These are phyloP conservation scores for Geotrichum klebahnii DNA, from an alignment of 1,139 yeast genomes.

Conservation along the genomic window DNA sequence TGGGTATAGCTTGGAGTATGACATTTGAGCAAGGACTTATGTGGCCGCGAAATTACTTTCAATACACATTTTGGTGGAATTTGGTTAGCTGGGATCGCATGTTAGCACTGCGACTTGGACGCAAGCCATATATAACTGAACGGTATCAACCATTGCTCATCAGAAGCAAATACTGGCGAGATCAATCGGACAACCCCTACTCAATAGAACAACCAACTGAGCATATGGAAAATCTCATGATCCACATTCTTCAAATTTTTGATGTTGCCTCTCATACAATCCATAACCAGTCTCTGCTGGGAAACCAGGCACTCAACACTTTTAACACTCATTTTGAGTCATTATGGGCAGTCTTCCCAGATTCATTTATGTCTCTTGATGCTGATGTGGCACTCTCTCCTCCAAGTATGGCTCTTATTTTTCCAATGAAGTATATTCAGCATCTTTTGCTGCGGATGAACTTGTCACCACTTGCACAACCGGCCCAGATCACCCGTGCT, in stretches of 20 bases:
- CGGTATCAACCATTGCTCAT: neutral
- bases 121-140: slow-evolving; percentile 17
- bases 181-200: too few species aligned
- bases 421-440: slow-evolving; percentile 19
- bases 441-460: slow-evolving; percentile 19
- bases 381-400: slow-evolving; percentile 7
- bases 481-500: slow-evolving; percentile 12
- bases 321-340: slow-evolving; percentile 24
- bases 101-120: slow-evolving; percentile 18
- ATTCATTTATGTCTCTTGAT: slow-evolving; percentile 12
- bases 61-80: slow-evolving; percentile 24
- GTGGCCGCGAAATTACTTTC: slow-evolving; percentile 11
- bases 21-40: slow-evolving; percentile 23
- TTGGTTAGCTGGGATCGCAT: slow-evolving; percentile 26
- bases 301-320: slow-evolving; percentile 22
- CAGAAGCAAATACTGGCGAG: slow-evolving; percentile 3
- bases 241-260: slow-evolving; percentile 19
- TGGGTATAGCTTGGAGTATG: slow-evolving; percentile 22
- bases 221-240: slow-evolving; percentile 4
- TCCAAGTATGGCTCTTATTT: slow-evolving; percentile 7
- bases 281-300: slow-evolving; percentile 14
- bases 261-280: slow-evolving; percentile 22
- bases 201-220: slow-evolving; percentile 6
- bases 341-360: slow-evolving; percentile 21
- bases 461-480: slow-evolving; percentile 19